These are phyloP conservation scores for Byssoonygena ceratinophila DNA, from an alignment of 2,329 filamentous ascomycete species.

Conservation along the genomic window DNA sequence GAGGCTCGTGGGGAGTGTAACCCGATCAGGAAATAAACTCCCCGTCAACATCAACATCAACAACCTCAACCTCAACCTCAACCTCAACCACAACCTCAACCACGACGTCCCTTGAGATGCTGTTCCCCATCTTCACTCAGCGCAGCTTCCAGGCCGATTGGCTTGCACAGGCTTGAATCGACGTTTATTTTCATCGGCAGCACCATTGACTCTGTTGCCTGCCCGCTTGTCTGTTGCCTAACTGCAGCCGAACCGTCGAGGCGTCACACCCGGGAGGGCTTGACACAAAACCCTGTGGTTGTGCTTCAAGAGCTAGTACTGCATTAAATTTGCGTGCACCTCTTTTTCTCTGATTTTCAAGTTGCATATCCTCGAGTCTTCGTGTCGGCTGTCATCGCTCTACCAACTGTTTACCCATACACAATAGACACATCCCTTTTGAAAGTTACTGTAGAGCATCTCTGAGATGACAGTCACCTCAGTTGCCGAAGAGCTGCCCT, in stretches of 20 bases:
- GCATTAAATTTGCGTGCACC: background rate
- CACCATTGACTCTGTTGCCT: background rate
- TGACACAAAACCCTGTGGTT: no score
- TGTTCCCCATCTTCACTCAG: background rate
- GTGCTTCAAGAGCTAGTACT: no score
- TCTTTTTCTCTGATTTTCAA: background rate
- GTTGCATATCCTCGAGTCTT: background rate
- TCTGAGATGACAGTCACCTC: background rate
- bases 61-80: no score
- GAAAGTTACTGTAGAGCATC: background rate
- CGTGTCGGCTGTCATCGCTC: background rate
- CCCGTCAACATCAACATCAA: conserved; percentile 7
- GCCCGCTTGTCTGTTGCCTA: background rate
- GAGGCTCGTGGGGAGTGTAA: conserved; percentile 3
- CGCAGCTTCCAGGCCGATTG: background rate
- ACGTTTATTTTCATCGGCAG: background rate
- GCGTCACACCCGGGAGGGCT: background rate
- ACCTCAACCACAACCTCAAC: no score
- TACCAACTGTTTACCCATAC: no score
- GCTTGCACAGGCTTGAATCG: background rate
- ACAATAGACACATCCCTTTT: background rate
- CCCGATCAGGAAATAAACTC: conserved; percentile 10
- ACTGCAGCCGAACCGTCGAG: background rate
- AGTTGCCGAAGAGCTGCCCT: background rate
- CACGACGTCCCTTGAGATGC: background rate